Conservation (phyloP, 768 basidiomycete species). For the Mycena capillaripes region DNA sequence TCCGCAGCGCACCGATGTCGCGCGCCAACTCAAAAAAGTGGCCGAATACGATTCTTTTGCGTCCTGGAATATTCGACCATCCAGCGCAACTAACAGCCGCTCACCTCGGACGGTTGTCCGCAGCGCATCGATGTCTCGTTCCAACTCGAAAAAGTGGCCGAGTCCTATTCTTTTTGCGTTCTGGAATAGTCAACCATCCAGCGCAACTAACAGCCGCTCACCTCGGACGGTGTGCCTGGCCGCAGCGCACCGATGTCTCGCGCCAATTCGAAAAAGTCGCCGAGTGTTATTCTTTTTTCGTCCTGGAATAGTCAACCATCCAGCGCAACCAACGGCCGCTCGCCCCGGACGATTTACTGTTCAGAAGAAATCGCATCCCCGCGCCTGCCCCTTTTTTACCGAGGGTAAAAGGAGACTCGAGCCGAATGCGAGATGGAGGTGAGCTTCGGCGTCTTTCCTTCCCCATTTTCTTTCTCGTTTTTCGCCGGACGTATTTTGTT, state of each 20-base stretch:
- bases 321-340: not conserved
- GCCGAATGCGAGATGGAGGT: no score
- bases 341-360: not conserved
- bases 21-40: not conserved
- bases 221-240: not conserved
- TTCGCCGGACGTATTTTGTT: not conserved
- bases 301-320: not conserved
- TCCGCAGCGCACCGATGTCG: not conserved
- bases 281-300: not conserved
- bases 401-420: no score
- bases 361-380: no score
- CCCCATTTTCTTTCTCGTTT: not conserved
- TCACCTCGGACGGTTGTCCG: no score
- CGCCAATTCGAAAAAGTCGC: not conserved
- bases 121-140: not conserved
- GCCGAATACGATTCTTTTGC: no score
- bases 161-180: no score
- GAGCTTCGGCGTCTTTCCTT: not conserved
- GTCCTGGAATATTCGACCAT: no score
- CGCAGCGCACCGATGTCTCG: not conserved
- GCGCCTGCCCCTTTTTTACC: not conserved
- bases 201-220: no score
- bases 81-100: no score
- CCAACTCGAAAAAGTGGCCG: not conserved
- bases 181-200: no score